Conservation (phyloP, 1,284 basidiomycete species). For the Flammula alnicola region DNA sequence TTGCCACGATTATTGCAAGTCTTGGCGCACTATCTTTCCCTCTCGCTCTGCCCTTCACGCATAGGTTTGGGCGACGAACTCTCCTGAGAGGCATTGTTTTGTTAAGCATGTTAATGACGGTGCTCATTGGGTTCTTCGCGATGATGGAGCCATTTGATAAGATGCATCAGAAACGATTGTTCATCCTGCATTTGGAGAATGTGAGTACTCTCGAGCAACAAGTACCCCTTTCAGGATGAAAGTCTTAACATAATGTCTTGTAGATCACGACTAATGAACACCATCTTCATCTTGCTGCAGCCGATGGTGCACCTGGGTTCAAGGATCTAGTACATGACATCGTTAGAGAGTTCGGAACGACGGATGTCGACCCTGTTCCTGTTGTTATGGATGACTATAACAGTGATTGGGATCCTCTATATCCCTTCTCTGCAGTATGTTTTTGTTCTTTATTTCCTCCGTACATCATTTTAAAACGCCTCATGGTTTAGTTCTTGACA, state of each 20-base stretch:
- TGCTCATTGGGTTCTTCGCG: conserved; percentile 67
- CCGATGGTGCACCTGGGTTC: conserved; percentile 85
- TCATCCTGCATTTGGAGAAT: conserved; percentile 88
- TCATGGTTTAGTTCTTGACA: conserved; percentile 64
- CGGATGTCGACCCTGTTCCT: conserved; percentile 41
- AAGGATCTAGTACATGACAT: conserved; percentile 65
- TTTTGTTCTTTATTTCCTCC: neutral
- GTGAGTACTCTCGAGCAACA: conserved; percentile 62
- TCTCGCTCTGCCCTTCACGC: conserved; percentile 74
- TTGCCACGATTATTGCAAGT: conserved; percentile 75
- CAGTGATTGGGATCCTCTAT: conserved; percentile 85
- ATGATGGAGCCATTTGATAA: conserved; percentile 74
- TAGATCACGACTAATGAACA: conserved; percentile 78
- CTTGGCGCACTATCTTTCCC: conserved; percentile 68
- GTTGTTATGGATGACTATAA: conserved; percentile 71
- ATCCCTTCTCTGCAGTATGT: conserved; percentile 81
- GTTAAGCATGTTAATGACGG: conserved; percentile 50
- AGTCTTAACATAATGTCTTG: too few species aligned
- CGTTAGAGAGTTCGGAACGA: conserved; percentile 59
- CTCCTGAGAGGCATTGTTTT: conserved; percentile 54
- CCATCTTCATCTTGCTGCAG: conserved; percentile 81
- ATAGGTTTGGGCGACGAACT: conserved; percentile 64
- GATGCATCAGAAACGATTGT: conserved; percentile 89
- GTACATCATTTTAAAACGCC: conserved; percentile 18
- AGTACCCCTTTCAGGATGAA: too few species aligned